A percentile compares a stretch with the other conserved stretches of the same genome.
Evolutionary conservation across 2,329 filamentous ascomycete genomes (phyloP).

Genomic region (Penicillium sp.): DNA sequence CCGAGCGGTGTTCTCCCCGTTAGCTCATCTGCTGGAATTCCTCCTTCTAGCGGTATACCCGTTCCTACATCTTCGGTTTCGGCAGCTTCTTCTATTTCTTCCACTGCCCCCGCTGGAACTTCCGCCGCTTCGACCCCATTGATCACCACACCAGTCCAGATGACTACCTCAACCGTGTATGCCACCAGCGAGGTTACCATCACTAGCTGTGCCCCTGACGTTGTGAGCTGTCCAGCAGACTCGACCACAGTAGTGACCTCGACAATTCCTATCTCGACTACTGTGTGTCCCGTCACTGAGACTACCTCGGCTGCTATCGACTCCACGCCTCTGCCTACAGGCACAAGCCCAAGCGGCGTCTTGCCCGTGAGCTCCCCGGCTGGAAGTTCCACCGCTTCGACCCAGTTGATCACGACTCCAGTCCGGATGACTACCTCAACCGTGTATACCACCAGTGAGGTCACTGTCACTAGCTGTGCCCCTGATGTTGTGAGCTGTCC

Average conservation of each 20-base stretch:
- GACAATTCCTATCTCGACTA: conserved; percentile 58
- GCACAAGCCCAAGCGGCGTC: not conserved
- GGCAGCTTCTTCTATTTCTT: not conserved
- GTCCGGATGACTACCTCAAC: conserved; percentile 33
- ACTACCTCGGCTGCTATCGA: conserved; percentile 12
- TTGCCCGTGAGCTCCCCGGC: not conserved
- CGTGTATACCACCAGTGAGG: conserved; percentile 36
- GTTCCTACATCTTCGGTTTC: not conserved
- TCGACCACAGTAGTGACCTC: conserved; percentile 52
- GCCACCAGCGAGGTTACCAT: conserved; percentile 38
- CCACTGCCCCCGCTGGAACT: not conserved
- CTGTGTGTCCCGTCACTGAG: conserved; percentile 53
- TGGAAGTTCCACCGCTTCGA: no score
- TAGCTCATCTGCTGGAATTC: not conserved
- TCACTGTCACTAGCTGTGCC: conserved; percentile 42
- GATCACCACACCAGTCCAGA: conserved; percentile 7
- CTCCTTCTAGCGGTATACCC: not conserved
- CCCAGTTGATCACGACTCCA: not conserved
- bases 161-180: conserved; percentile 39
- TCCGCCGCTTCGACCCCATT: not conserved
- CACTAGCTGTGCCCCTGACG: conserved; percentile 39
- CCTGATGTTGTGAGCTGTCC: conserved; percentile 51
- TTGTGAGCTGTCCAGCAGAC: conserved; percentile 51
- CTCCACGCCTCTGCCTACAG: not conserved
- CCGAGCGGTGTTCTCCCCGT: not conserved